A percentile compares a stretch with the other conserved stretches of the same genome.
phyloP scores from a whole-genome alignment of 768 basidiomycete genomes.

The Auriculariales sp. region DNA sequence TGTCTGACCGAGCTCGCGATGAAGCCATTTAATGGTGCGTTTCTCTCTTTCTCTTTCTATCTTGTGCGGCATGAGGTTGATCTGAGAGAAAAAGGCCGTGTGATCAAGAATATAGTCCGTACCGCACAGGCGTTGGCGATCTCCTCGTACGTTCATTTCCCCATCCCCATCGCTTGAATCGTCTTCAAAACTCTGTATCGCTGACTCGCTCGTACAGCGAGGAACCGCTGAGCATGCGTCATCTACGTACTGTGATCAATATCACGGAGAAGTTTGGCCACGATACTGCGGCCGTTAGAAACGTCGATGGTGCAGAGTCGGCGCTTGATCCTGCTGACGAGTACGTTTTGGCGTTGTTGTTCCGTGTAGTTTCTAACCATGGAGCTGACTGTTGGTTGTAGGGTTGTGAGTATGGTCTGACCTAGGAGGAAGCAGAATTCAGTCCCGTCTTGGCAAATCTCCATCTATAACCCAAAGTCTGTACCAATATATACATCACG shows the following conservation, averaged over 20 bases:
- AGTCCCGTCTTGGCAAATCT: no score
- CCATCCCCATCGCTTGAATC: background rate
- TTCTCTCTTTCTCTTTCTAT: background rate
- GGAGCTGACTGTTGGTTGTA: no score
- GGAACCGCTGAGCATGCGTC: conserved; percentile 9
- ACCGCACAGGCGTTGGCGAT: conserved; percentile 18
- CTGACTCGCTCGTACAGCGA: conserved; percentile 1
- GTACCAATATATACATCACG: no score
- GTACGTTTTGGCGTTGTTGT: no score
- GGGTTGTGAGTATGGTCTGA: no score
- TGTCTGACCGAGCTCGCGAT: conserved; percentile 9
- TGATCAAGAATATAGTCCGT: conserved; percentile 19
- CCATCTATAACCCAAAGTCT: no score
- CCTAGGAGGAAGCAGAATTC: no score
- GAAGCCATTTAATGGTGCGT: conserved; percentile 16
- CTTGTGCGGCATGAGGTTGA: background rate
- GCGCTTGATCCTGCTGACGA: background rate
- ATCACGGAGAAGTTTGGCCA: conserved; percentile 15
- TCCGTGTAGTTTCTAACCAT: no score
- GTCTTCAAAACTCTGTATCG: background rate
- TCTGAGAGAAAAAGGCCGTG: conserved; percentile 8
- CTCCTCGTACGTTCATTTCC: conserved; percentile 8
- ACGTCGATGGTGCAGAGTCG: background rate
- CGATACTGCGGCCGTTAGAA: conserved; percentile 2
- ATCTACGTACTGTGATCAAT: conserved; percentile 13